Evolutionary conservation across 371 early-diverging fungal genomes (phyloP).

Genomic region (Mortierella sp.): DNA sequence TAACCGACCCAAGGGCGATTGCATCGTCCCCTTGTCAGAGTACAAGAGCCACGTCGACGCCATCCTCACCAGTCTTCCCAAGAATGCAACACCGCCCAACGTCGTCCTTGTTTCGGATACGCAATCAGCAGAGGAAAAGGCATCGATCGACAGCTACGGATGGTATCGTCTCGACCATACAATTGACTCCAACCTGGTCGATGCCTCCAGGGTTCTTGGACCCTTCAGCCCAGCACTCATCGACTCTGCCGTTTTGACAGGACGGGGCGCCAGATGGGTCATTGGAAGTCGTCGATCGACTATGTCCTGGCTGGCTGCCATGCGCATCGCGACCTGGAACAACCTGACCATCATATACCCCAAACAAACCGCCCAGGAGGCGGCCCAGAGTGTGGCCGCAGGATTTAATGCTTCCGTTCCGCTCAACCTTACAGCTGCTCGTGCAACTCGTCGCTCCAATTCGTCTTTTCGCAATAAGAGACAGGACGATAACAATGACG

Average conservation of each 20-base stretch:
- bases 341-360: slow-evolving; percentile 47
- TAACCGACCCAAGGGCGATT: slow-evolving; percentile 21
- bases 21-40: slow-evolving; percentile 32
- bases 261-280: slow-evolving; percentile 49
- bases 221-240: slow-evolving; percentile 49
- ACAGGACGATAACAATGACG: neutral
- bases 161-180: slow-evolving; percentile 53
- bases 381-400: neutral
- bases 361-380: slow-evolving; percentile 1
- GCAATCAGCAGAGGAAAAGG: slow-evolving; percentile 38
- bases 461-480: neutral
- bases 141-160: slow-evolving; percentile 47
- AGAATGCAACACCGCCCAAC: slow-evolving; percentile 14
- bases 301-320: slow-evolving; percentile 56
- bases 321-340: slow-evolving; percentile 38
- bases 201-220: slow-evolving; percentile 38
- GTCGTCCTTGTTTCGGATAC: slow-evolving; percentile 56
- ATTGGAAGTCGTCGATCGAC: slow-evolving; percentile 51
- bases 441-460: neutral
- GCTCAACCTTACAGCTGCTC: neutral
- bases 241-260: slow-evolving; percentile 50
- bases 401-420: neutral
- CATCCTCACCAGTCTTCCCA: slow-evolving; percentile 18
- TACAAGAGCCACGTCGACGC: slow-evolving; percentile 43
- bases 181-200: slow-evolving; percentile 24